A percentile compares a stretch with the other conserved stretches of the same genome.
Evolutionary conservation across 202 grass and related monocot genomes (phyloP).

Genomic region (Panicum virgatum): DNA sequence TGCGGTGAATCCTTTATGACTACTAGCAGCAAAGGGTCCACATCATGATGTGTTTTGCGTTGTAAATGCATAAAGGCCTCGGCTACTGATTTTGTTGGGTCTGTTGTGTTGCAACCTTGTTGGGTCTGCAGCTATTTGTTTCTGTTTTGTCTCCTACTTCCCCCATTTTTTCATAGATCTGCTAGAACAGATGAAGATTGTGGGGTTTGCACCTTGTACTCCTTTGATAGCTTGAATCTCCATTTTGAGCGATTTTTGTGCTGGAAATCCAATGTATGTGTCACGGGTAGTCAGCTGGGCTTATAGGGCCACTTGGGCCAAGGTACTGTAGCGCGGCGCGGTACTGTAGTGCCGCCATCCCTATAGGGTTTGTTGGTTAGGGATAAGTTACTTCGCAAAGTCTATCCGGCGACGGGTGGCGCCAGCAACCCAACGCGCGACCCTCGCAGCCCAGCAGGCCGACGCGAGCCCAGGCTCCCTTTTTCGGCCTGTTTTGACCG

Average conservation of each 20-base stretch:
- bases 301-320: no score
- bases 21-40: conserved; percentile 49
- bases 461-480: no score
- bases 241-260: neutral
- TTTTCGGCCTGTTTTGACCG: no score
- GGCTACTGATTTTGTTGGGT: conserved; percentile 1
- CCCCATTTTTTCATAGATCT: conserved; percentile 47
- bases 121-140: no score
- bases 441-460: no score
- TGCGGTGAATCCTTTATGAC: conserved; percentile 97
- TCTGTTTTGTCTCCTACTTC: conserved; percentile 17
- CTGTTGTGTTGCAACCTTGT: neutral
- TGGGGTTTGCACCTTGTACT: conserved; percentile 34
- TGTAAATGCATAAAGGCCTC: conserved; percentile 27
- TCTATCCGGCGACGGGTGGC: no score
- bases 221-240: conserved; percentile 14
- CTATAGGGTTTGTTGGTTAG: no score
- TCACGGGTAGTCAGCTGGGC: no score
- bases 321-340: no score
- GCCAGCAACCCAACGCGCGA: no score
- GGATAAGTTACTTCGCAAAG: no score
- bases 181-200: conserved; percentile 44
- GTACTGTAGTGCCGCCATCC: no score
- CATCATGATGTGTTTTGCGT: neutral
- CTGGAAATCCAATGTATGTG: conserved; percentile 19